A percentile compares a stretch with the other conserved stretches of the same genome.
Conservation (phyloP, 352 stramenopile genomes). For the Phytophthora sp. region DNA sequence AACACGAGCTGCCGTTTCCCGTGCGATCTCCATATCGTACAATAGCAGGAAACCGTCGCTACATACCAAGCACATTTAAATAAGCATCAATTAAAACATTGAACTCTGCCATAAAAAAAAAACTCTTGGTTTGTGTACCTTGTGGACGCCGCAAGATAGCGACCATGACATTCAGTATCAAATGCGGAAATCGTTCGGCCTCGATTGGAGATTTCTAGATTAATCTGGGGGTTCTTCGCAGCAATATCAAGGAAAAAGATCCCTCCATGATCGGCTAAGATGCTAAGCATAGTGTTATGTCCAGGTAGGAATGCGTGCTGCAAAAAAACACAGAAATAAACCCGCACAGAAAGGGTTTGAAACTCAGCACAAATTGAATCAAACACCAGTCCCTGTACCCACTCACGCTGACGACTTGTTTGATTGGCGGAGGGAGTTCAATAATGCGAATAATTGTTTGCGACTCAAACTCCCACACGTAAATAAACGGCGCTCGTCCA, state of each 20-base stretch:
- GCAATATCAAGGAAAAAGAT: constrained; percentile 81
- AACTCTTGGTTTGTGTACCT: constrained; percentile 60
- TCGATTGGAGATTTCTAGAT: constrained; percentile 68
- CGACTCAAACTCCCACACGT: constrained; percentile 85
- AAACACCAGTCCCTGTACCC: neutral
- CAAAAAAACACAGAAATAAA: neutral
- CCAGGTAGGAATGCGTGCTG: constrained; percentile 77
- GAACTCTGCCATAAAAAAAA: neutral
- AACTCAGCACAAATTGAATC: neutral
- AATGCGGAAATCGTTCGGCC: constrained; percentile 63
- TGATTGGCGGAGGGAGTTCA: constrained; percentile 74
- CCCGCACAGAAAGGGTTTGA: neutral
- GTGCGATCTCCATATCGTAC: constrained; percentile 82
- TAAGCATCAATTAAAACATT: neutral
- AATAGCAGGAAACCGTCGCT: constrained; percentile 83
- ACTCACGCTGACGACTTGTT: constrained; percentile 67
- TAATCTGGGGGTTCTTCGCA: constrained; percentile 72
- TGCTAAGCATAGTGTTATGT: constrained; percentile 60
- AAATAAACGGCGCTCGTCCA: constrained; percentile 76
- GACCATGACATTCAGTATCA: constrained; percentile 71
- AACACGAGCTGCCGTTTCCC: constrained; percentile 56
- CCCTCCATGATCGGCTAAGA: constrained; percentile 70
- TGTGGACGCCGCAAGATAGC: constrained; percentile 71
- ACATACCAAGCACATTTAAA: neutral
- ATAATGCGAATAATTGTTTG: constrained; percentile 89